phyloP scores from a whole-genome alignment of 495 filamentous ascomycete genomes.

The Chaetomidium leptoderma region DNA sequence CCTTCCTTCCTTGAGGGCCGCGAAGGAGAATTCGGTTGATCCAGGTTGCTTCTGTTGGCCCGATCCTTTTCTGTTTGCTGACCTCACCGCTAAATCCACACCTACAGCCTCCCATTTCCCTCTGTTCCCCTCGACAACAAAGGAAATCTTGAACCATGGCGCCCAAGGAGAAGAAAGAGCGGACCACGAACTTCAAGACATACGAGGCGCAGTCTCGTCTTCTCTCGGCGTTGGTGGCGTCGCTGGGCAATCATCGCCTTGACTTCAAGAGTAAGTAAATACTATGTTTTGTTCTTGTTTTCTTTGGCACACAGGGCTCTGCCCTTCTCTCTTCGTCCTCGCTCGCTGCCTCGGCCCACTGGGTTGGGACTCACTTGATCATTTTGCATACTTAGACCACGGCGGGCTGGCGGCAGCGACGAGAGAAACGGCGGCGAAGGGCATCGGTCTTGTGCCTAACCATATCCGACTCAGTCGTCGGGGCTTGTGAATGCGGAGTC shows the following conservation, averaged over 20 bases:
- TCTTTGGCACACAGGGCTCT: no score
- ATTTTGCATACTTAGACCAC: not conserved
- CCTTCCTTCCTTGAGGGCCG: not conserved
- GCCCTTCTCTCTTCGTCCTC: not conserved
- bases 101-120: not conserved
- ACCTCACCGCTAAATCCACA: not conserved
- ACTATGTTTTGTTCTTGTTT: not conserved
- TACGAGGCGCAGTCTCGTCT: slow-evolving; percentile 48
- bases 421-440: not conserved
- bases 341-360: slow-evolving; percentile 1
- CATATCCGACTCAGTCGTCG: not conserved
- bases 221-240: slow-evolving; percentile 48
- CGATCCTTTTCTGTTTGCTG: not conserved
- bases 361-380: slow-evolving; percentile 4
- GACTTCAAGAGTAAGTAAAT: slow-evolving; percentile 48
- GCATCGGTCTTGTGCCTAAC: not conserved
- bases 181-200: slow-evolving; percentile 42
- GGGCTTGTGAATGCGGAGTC: not conserved
- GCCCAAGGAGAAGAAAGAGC: slow-evolving; percentile 2
- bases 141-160: slow-evolving; percentile 26
- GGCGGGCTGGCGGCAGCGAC: slow-evolving; percentile 6
- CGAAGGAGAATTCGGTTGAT: not conserved
- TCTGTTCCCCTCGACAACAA: not conserved
- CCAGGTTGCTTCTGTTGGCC: not conserved
- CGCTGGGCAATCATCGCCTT: slow-evolving; percentile 39